Conservation (phyloP, 352 stramenopile species). For the Globisporangium spiculum region DNA sequence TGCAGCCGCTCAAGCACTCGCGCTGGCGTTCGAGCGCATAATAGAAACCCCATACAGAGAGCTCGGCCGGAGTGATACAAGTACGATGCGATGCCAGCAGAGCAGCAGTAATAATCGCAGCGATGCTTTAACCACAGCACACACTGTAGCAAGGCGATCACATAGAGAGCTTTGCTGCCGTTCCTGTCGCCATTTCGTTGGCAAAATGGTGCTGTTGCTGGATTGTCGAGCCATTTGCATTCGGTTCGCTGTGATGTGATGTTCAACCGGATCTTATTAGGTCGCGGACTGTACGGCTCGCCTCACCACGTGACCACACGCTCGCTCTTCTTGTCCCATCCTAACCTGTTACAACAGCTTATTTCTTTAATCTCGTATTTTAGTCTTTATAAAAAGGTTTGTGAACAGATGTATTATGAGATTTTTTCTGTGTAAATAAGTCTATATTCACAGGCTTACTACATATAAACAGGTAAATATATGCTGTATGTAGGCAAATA, state of each 20-base stretch:
- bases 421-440: no score
- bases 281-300: background rate
- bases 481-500: background rate
- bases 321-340: background rate
- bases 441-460: background rate
- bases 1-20: slow-evolving; percentile 50
- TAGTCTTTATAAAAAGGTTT: background rate
- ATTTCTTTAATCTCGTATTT: background rate
- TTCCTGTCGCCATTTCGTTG: slow-evolving; percentile 20
- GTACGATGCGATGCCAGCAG: no score
- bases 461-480: background rate
- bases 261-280: slow-evolving; percentile 1
- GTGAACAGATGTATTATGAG: no score
- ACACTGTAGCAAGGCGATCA: background rate
- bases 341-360: background rate
- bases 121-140: no score
- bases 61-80: no score
- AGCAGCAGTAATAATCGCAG: no score
- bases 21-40: slow-evolving; percentile 22
- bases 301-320: background rate
- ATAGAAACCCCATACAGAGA: background rate
- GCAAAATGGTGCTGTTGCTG: background rate
- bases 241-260: background rate
- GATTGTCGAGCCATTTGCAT: slow-evolving; percentile 8
- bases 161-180: background rate